phyloP scores from a whole-genome alignment of 1,139 yeast genomes.

The Magnusiomyces clavatus region DNA sequence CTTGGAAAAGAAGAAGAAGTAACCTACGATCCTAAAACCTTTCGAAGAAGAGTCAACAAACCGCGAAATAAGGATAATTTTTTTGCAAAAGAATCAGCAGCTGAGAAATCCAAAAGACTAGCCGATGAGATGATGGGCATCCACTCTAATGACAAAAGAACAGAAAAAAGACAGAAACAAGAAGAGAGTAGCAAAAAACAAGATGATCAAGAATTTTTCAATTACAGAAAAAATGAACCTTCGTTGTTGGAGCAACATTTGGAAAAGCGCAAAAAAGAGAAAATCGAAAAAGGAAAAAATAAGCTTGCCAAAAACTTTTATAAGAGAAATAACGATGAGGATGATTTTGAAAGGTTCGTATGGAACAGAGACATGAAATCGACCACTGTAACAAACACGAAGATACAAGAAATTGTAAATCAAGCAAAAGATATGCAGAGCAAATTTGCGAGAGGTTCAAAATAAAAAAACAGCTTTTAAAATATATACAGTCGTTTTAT shows the following conservation, averaged over 20 bases:
- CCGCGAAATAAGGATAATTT: not conserved
- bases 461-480: not conserved
- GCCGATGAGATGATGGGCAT: conserved; percentile 17
- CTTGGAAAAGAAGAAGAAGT: conserved; percentile 4
- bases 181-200: not conserved
- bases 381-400: conserved; percentile 2
- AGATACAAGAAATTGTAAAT: conserved; percentile 12
- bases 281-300: not conserved
- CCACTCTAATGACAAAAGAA: not conserved
- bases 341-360: conserved; percentile 1
- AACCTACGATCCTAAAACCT: conserved; percentile 14
- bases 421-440: conserved; percentile 12
- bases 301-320: not conserved
- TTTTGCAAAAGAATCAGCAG: conserved; percentile 6
- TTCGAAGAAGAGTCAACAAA: conserved; percentile 8
- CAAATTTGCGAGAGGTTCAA: conserved; percentile 6
- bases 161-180: not conserved
- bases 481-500: not conserved
- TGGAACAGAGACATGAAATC: conserved; percentile 14
- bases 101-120: conserved; percentile 12
- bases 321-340: not conserved
- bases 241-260: conserved; percentile 15
- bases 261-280: conserved; percentile 11
- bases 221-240: conserved; percentile 3
- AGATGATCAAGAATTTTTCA: not conserved